These are phyloP conservation scores for Wallacemonas sp. DNA, from an alignment of 208 protist species.

Conservation along the genomic window DNA sequence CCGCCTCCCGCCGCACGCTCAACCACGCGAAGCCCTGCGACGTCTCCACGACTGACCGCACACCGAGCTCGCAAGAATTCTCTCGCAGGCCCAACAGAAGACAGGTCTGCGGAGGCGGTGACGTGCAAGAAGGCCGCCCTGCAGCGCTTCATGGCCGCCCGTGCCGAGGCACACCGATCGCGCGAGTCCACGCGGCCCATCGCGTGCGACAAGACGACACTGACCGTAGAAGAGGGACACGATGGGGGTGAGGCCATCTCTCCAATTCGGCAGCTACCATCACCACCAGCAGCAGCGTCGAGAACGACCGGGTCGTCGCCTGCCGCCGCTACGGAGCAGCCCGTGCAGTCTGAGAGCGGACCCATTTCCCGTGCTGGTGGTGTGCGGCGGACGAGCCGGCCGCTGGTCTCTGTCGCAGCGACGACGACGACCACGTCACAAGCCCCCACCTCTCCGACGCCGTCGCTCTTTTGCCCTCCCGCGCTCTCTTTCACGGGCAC, in stretches of 20 bases:
- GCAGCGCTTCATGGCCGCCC: background rate
- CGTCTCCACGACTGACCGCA: background rate
- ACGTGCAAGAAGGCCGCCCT: background rate
- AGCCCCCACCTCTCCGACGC: background rate
- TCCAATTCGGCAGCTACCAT: background rate
- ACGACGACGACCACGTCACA: too few relatives aligned
- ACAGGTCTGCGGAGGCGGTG: background rate
- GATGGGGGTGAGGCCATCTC: constrained; percentile 3
- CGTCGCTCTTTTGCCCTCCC: background rate
- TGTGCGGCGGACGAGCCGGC: constrained; percentile 8
- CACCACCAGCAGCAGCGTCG: background rate
- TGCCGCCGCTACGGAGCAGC: background rate
- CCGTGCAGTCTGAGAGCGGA: background rate
- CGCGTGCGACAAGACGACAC: background rate
- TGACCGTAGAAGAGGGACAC: background rate
- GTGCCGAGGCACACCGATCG: background rate
- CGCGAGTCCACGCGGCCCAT: background rate
- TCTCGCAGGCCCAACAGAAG: background rate
- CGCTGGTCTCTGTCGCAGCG: background rate
- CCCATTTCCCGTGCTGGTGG: background rate
- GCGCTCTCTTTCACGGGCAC: too few relatives aligned
- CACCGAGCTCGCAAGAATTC: background rate
- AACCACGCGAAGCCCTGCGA: background rate
- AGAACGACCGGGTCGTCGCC: too few relatives aligned
- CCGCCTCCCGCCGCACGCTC: background rate